Evolutionary conservation across 2,329 filamentous ascomycete species (phyloP), one percentile per base, ranked within the genome.

Genomic region (Fusarium tuaranense): DNA sequence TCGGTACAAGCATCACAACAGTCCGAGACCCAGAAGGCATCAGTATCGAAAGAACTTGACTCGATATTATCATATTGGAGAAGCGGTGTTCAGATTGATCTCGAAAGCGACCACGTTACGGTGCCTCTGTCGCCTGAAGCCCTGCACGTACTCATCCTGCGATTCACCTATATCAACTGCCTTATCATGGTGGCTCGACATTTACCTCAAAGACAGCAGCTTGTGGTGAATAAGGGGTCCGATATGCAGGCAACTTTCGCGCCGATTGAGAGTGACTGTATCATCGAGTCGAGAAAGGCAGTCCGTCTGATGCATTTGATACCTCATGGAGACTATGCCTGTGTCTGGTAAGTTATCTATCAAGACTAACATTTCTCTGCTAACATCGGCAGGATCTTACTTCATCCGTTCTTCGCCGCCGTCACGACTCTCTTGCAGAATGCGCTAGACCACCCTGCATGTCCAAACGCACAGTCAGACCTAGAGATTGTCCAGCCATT

Each of bases 91-190:
- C 25, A 61, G 18, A 34, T 73, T 22, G 71, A 72, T 2, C 38
- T 65, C 2, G 57, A 63, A 27, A 63, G 60, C 25, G 48, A 63
- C 6, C 32, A 30, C 2, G 20, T 61, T 41, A 65, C 64, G 36
- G 25, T 38, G n/a, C 72, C 63, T 63, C 62, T 76, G 14, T 55
- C 70, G 36, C 70, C 68, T 12, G 76, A 77, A 60, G 58, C 78
- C 27, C 46, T 80, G 30, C 78, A 80, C 64, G 69, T 73, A 44
- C 63, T 80, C 30, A 71, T 79, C 48, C 62, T 80, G 20, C 74
- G 78, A 22, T 73, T 79, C 60, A 75, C 73, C 12, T 79, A 80
- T 59, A 63, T 80, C 57, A 66, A 79, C 64, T 79, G 71, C 55
- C 73, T 78, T 36, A 63, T 71, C 20, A 78, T 72, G 71, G 73